Percentiles rank a stretch among this genome's conserved stretches.
Conservation (phyloP, 257 asterid species). For the Vinca minor region DNA sequence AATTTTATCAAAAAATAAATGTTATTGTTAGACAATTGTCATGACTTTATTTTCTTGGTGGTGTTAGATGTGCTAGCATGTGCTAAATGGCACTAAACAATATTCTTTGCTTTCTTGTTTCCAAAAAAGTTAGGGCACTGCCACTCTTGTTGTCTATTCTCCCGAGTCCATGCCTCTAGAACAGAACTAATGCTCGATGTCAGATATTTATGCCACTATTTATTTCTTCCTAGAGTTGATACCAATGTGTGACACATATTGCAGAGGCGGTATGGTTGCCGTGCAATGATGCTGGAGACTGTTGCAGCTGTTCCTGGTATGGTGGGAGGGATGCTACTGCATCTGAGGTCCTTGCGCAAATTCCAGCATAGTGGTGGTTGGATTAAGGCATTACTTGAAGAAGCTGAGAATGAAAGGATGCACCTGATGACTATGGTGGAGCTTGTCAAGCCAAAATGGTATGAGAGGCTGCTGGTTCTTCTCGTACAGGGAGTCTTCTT, state of each 20-base stretch:
- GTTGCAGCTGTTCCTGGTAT: conserved; percentile 98
- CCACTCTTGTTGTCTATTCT: neutral
- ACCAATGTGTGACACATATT: conserved; percentile 5
- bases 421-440: conserved; percentile 96
- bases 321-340: conserved; percentile 89
- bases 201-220: conserved; percentile 1
- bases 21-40: neutral
- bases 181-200: neutral
- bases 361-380: conserved; percentile 93
- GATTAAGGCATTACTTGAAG: conserved; percentile 92
- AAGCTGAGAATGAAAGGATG: conserved; percentile 98
- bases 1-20: neutral
- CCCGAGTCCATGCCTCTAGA: too few species aligned
- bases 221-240: neutral
- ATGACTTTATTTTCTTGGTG: neutral
- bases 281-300: conserved; percentile 97
- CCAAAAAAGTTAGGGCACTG: too few species aligned
- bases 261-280: conserved; percentile 87
- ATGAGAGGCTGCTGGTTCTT: conserved; percentile 72
- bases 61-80: neutral
- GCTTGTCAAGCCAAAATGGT: conserved; percentile 85
- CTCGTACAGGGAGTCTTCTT: conserved; percentile 82
- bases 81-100: neutral
- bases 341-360: conserved; percentile 72
- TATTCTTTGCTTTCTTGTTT: neutral